A percentile compares a stretch with the other conserved stretches of the same genome.
These are phyloP conservation scores for Neurospora sp. DNA, from an alignment of 495 filamentous ascomycete species.

Conservation along the genomic window DNA sequence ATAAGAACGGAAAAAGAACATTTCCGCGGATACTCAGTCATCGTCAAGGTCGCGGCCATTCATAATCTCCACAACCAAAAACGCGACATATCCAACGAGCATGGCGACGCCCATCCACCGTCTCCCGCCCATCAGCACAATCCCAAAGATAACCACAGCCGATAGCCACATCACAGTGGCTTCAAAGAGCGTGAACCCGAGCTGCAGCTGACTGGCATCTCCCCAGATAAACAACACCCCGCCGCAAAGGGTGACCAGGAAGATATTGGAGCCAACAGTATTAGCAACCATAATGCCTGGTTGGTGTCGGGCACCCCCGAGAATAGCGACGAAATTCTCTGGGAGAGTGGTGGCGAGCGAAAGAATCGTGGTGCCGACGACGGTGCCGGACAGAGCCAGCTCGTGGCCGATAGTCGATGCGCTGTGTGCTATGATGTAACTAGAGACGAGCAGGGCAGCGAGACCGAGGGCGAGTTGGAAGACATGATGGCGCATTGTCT, in stretches of 20 bases:
- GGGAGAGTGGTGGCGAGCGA: conserved; percentile 48
- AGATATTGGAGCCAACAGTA: conserved; percentile 47
- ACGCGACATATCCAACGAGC: conserved; percentile 28
- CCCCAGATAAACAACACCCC: conserved; percentile 31
- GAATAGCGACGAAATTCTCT: conserved; percentile 42
- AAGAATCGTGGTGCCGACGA: conserved; percentile 45
- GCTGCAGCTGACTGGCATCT: conserved; percentile 7
- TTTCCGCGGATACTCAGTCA: conserved; percentile 1
- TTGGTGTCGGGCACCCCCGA: conserved; percentile 36
- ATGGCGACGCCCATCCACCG: conserved; percentile 28
- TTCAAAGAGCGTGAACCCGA: conserved; percentile 24
- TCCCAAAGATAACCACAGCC: conserved; percentile 16
- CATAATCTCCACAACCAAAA: conserved; percentile 31
- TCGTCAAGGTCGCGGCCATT: conserved; percentile 10
- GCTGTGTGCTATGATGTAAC: conserved; percentile 37
- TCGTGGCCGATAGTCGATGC: conserved; percentile 27
- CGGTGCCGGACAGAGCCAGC: conserved; percentile 31
- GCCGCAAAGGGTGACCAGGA: conserved; percentile 42
- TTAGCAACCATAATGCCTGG: conserved; percentile 42
- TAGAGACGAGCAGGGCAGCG: conserved; percentile 35
- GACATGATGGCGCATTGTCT: conserved; percentile 27
- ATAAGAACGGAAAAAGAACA: no score
- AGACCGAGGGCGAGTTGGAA: conserved; percentile 39
- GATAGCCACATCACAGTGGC: conserved; percentile 27
- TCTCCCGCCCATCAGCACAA: conserved; percentile 24